Evolutionary conservation across 2,329 filamentous ascomycete species (phyloP).

Genomic region (Pestalotiopsis sp.): DNA sequence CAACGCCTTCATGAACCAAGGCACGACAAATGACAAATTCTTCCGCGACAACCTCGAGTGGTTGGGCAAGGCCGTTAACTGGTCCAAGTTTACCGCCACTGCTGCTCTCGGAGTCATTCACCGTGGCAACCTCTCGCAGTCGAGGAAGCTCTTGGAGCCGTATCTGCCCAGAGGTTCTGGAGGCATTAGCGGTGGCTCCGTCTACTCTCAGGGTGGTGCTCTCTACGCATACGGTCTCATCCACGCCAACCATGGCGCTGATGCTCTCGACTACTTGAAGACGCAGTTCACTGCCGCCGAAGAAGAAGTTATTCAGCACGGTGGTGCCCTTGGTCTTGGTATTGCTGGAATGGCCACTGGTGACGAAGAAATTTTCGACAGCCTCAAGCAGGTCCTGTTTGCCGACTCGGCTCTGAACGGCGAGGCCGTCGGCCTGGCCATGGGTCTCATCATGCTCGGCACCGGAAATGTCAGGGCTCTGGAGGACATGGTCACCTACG

Average conservation of each 20-base stretch:
- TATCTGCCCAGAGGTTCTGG: slow-evolving; percentile 78
- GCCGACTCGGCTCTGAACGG: slow-evolving; percentile 95
- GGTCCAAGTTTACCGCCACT: slow-evolving; percentile 98
- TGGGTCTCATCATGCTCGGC: slow-evolving; percentile 98
- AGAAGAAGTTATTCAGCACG: slow-evolving; percentile 95
- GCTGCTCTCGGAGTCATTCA: slow-evolving; percentile 96
- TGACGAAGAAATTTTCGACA: slow-evolving; percentile 86
- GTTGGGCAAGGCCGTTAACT: slow-evolving; percentile 98
- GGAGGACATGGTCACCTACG: slow-evolving; percentile 96
- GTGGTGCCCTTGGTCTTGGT: slow-evolving; percentile 90
- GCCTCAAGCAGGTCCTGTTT: slow-evolving; percentile 85
- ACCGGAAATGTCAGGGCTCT: slow-evolving; percentile 94
- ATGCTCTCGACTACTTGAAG: slow-evolving; percentile 80
- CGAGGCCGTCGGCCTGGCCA: slow-evolving; percentile 91
- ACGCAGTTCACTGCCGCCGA: slow-evolving; percentile 74
- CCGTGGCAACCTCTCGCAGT: slow-evolving; percentile 90
- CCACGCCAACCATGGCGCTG: slow-evolving; percentile 94
- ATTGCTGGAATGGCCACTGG: slow-evolving; percentile 98
- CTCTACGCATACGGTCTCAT: slow-evolving; percentile 95
- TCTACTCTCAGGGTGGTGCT: slow-evolving; percentile 95
- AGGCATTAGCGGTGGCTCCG: slow-evolving; percentile 77
- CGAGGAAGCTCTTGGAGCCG: slow-evolving; percentile 88
- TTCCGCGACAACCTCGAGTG: slow-evolving; percentile 98
- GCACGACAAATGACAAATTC: slow-evolving; percentile 97
- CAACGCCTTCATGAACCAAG: slow-evolving; percentile 99